Percentiles rank a stretch among this genome's conserved stretches.
These are phyloP conservation scores for Ceratocystis lukuohia DNA, from an alignment of 2,329 filamentous ascomycete genomes.

Conservation along the genomic window DNA sequence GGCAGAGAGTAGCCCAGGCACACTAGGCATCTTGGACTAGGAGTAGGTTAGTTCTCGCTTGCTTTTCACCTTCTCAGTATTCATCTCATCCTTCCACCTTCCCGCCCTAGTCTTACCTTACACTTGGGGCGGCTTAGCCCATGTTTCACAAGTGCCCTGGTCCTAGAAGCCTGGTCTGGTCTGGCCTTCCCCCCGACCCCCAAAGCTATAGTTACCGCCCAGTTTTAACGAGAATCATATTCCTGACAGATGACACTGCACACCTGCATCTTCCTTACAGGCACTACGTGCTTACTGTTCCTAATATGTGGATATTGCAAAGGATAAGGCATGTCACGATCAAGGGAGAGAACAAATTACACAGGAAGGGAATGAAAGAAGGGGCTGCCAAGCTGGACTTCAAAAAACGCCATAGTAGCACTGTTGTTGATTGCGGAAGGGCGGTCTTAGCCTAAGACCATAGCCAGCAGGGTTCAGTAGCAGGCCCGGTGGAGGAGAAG, in stretches of 20 bases:
- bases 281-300: too few species aligned
- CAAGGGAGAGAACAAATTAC: background rate
- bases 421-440: background rate
- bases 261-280: background rate
- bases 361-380: background rate
- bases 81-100: background rate
- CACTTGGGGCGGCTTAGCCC: background rate
- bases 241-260: conserved; percentile 2
- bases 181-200: background rate
- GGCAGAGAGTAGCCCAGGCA: background rate
- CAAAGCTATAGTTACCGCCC: background rate
- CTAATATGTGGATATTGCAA: background rate
- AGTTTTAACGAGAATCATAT: background rate
- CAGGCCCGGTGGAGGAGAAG: background rate
- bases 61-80: background rate
- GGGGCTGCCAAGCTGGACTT: background rate
- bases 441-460: background rate
- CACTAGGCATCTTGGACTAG: background rate
- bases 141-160: conserved; percentile 5
- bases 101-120: background rate
- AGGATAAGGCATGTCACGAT: background rate
- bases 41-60: background rate
- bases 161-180: background rate
- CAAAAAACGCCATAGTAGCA: background rate
- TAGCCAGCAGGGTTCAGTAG: background rate